Base-by-base conservation (phyloP, 495 filamentous ascomycete species). In the Haplographium delicatum region DNA sequence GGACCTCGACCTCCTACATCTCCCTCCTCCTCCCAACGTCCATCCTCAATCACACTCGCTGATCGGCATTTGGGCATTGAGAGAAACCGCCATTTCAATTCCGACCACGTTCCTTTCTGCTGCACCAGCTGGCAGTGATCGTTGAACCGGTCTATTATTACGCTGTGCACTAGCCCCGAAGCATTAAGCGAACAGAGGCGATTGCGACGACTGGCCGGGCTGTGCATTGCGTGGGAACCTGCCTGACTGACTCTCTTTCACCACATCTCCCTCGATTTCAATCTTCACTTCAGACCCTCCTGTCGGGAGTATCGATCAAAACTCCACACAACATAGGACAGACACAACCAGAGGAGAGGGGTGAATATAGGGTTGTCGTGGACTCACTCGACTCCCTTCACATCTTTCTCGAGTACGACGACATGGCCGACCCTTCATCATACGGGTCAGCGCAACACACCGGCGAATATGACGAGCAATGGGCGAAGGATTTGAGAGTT, bases 401-500 rank as follows among this genome's bases (percentile, higher is more conserved):
- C 24, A 54, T 61, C 48, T 8, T 27, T 41, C 52, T 59, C 45
- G 47, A 52, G 40, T 57, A 43, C 49, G 53, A 60, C 45, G 37
- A 39, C 25, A 59, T 59, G 60, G 52, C 47, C 39, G 56, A 56
- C 52, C 34, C 56, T 28, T 54, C 44, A 10, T 51, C 49, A 26
- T 46, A 57, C 46, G 62, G 58, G 45, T 48, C 51, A 2, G 33
- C 44, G 34, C 57, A 60, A 52, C 51, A 58, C 50, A 58, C 62
- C 34, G 59, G 43, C 23, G 64, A 72, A 5, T 74, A 69, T 38
- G 70, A 70, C 18, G 71, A 77, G 59, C 70, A 75, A 52, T 79
- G 76, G 76, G 74, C 74, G 1, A 70, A 69, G 46, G 74, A 72
- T 23, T 56, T 79, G 50, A 63, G 65, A 51, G 45, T 72, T 31